Evolutionary conservation across 2,329 filamentous ascomycete genomes (phyloP).

Genomic region (Stagonosporopsis tanaceti): DNA sequence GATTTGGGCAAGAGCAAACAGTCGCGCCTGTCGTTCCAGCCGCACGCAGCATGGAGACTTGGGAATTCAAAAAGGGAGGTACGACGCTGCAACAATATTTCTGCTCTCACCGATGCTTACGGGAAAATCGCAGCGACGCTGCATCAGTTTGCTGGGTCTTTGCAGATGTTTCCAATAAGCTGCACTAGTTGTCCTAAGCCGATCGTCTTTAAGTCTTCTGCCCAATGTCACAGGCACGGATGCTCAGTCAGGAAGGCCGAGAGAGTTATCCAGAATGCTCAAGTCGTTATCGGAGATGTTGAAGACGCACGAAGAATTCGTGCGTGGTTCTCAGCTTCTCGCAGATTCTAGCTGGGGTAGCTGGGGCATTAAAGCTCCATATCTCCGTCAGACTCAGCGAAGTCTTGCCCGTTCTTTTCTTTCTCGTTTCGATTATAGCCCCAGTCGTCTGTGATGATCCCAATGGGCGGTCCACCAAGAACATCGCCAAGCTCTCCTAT

Average conservation of each 20-base stretch:
- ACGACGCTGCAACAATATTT: not conserved
- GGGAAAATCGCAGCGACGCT: too few species aligned
- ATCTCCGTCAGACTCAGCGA: conserved; percentile 24
- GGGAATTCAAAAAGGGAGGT: not conserved
- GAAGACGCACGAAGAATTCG: not conserved
- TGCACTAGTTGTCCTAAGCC: too few species aligned
- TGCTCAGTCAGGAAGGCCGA: too few species aligned
- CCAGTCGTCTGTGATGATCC: conserved; percentile 56
- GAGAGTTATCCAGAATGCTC: not conserved
- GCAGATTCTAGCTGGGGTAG: too few species aligned
- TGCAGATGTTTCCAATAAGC: too few species aligned
- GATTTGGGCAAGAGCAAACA: conserved; percentile 22
- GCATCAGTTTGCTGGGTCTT: too few species aligned
- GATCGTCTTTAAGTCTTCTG: too few species aligned
- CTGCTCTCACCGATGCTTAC: not conserved
- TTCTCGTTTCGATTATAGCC: conserved; percentile 16
- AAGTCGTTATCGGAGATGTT: not conserved
- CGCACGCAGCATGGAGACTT: not conserved
- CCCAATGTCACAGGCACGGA: too few species aligned
- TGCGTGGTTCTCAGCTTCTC: too few species aligned
- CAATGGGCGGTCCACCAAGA: conserved; percentile 61
- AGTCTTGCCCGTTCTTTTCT: conserved; percentile 21
- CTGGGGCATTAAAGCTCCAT: conserved; percentile 16
- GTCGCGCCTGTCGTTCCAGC: conserved; percentile 10
- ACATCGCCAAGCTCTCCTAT: conserved; percentile 76